A percentile compares a stretch with the other conserved stretches of the same genome.
Evolutionary conservation across 164 flowering plant species (phyloP).

Genomic region (Umbellularia californica): DNA sequence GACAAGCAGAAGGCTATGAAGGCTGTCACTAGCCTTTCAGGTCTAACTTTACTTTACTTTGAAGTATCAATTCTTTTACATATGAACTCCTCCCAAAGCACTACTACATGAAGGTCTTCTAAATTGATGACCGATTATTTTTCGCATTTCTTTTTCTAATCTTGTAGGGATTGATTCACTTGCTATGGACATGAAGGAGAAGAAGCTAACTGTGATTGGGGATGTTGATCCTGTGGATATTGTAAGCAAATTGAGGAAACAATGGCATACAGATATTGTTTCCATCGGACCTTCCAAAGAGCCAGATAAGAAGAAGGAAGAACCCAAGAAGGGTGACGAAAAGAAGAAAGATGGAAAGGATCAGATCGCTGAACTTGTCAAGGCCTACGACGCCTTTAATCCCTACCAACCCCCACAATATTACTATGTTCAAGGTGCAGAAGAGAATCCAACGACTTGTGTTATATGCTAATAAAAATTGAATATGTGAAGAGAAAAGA

Average conservation of each 20-base stretch:
- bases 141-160: neutral
- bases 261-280: slow-evolving; percentile 44
- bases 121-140: neutral
- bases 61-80: neutral
- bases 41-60: slow-evolving; percentile 24
- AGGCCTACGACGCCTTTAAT: slow-evolving; percentile 51
- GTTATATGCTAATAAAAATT: slow-evolving; percentile 40
- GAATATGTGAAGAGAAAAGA: neutral
- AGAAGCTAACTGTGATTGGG: slow-evolving; percentile 70
- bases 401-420: slow-evolving; percentile 42
- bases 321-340: slow-evolving; percentile 18
- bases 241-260: slow-evolving; percentile 45
- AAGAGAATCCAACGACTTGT: slow-evolving; percentile 84
- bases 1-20: slow-evolving; percentile 73
- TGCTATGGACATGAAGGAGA: slow-evolving; percentile 72
- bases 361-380: slow-evolving; percentile 41
- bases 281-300: slow-evolving; percentile 58
- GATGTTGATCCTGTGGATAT: slow-evolving; percentile 62
- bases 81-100: neutral
- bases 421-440: slow-evolving; percentile 60
- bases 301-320: slow-evolving; percentile 38
- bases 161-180: slow-evolving; percentile 70
- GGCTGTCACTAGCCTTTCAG: slow-evolving; percentile 59
- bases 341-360: neutral
- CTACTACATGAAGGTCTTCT: neutral